These are phyloP conservation scores for Solanum dulcamara DNA, from an alignment of 257 asterid species.

Conservation along the genomic window DNA sequence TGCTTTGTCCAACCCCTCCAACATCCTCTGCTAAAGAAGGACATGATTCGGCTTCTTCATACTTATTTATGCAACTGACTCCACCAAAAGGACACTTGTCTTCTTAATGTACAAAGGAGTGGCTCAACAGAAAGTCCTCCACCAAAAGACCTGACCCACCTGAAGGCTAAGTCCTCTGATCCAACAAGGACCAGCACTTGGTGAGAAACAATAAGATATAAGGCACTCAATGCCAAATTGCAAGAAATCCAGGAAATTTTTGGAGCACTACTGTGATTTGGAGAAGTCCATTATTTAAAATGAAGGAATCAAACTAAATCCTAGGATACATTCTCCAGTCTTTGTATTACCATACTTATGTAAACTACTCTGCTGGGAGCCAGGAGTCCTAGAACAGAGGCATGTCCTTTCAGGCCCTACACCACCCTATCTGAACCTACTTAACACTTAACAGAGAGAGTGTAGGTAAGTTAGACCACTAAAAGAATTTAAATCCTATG, in stretches of 20 bases:
- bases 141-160: not conserved
- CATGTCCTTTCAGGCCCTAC: not conserved
- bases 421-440: not conserved
- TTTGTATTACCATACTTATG: not conserved
- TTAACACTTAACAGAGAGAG: not conserved
- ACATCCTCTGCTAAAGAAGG: not conserved
- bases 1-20: not conserved
- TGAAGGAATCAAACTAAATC: not conserved
- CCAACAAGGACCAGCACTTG: not conserved
- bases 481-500: not conserved
- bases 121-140: not conserved
- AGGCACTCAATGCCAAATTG: not conserved
- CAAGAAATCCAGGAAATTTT: not conserved
- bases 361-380: not conserved
- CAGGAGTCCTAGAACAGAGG: not conserved
- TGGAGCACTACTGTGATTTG: not conserved
- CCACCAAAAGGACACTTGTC: not conserved
- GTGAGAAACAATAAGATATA: not conserved
- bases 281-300: not conserved
- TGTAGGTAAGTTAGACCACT: not conserved
- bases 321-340: not conserved
- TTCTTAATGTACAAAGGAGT: not conserved
- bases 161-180: not conserved
- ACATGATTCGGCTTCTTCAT: not conserved
- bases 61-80: not conserved